phyloP scores from a whole-genome alignment of 1,284 basidiomycete species.

The Irpex sp. region DNA sequence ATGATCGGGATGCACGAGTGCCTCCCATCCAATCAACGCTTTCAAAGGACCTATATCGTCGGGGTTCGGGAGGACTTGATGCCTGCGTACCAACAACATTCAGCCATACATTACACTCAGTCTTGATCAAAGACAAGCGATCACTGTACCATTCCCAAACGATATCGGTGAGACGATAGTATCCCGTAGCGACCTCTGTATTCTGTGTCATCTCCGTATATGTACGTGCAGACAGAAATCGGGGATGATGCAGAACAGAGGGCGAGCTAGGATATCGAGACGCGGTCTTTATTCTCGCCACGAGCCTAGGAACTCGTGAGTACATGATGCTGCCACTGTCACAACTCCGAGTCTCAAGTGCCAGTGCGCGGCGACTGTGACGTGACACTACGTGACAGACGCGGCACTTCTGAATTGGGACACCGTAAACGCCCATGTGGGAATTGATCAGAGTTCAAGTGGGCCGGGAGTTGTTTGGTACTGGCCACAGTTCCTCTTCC shows the following conservation, averaged over 20 bases:
- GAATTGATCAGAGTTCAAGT: neutral
- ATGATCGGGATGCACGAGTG: constrained; percentile 66
- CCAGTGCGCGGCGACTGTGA: neutral
- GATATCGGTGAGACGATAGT: constrained; percentile 77
- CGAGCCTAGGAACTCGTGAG: neutral
- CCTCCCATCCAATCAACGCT: constrained; percentile 61
- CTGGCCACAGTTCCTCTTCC: neutral
- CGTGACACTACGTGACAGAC: neutral
- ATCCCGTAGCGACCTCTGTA: constrained; percentile 50
- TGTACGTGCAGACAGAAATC: neutral
- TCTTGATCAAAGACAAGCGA: neutral
- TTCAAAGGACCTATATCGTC: constrained; percentile 64
- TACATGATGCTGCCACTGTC: no score
- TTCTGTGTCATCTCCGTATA: neutral
- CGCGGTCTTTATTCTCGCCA: no score
- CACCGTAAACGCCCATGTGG: neutral
- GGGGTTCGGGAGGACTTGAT: constrained; percentile 38
- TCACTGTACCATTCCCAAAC: constrained; percentile 66
- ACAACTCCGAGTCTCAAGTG: no score
- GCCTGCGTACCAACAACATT: constrained; percentile 27
- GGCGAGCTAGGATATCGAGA: no score
- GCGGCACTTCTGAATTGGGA: neutral
- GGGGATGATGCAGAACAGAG: neutral
- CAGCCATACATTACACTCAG: no score
- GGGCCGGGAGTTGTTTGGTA: neutral